A percentile compares a stretch with the other conserved stretches of the same genome.
These are phyloP conservation scores for Drechslerella dactyloides DNA, from an alignment of 2,329 filamentous ascomycete species.

Conservation along the genomic window DNA sequence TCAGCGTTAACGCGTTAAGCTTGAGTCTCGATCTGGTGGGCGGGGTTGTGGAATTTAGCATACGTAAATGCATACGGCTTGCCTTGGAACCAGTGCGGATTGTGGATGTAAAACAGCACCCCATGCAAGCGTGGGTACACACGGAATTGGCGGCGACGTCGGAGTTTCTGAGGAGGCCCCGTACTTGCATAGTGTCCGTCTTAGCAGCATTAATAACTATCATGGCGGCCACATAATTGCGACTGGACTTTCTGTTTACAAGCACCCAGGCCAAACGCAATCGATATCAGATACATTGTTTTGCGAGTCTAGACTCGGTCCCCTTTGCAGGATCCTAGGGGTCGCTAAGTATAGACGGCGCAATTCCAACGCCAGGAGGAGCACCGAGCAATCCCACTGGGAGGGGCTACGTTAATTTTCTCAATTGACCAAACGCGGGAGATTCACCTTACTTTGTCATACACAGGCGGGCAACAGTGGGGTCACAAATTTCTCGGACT, in stretches of 20 bases:
- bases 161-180: constrained; percentile 37
- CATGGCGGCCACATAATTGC: constrained; percentile 39
- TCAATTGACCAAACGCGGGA: too few species aligned
- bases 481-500: too few species aligned
- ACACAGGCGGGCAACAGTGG: too few species aligned
- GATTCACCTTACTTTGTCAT: too few species aligned
- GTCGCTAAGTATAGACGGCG: too few species aligned
- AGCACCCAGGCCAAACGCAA: neutral
- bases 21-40: constrained; percentile 36
- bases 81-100: neutral
- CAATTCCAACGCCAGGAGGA: too few species aligned
- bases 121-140: constrained; percentile 32
- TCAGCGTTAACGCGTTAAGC: neutral
- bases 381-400: too few species aligned
- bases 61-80: neutral
- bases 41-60: constrained; percentile 19
- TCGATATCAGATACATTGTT: constrained; percentile 5
- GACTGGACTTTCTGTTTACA: too few species aligned
- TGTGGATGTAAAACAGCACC: constrained; percentile 44
- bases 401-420: too few species aligned
- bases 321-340: too few species aligned
- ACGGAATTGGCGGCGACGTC: constrained; percentile 48
- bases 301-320: neutral
- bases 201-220: constrained; percentile 25
- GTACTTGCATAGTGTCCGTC: neutral